Base-by-base conservation (phyloP, 257 asterid species). In the Solanum pinnatisectum region DNA sequence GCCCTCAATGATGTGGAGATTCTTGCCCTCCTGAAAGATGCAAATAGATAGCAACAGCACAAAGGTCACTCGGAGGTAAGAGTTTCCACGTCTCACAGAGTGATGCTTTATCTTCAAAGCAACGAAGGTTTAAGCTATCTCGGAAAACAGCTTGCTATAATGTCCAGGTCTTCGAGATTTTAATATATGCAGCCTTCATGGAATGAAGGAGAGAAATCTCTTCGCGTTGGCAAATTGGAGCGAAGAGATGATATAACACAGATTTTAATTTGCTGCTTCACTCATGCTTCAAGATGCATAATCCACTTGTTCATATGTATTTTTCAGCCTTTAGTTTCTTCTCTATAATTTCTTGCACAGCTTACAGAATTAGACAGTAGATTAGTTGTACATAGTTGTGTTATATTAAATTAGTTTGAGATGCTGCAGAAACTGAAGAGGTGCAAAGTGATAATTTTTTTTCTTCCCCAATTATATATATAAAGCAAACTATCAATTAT, bases 1-100 rank as follows among this genome's bases (percentile, higher is more conserved):
- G 88, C 89, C 63, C 91, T 92, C 9, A 91, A 91, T 81, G 98
- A 96, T 74, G 92, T 91, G 4, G 98, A 95, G 93, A 94, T 96
- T 86, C 92, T 93, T 60, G 93, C 96, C 85, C 94, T 94, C 87
- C 89, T 95, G 90, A 97, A 94, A 93, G 88, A 82, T 77, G 89
- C 92, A 88, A 89, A 86, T 56, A 92, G 97, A 94, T 93, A 94
- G 94, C 90, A 84, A 39, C 86, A 40, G 84, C 81, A 25, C 56
- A 86, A 37, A 67, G 85, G 39, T 30, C 71, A 85, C 32, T 46
- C 44, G 37, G 42, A 78, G 65, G 8, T 4, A 15, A 56, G 65
- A 82, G 30, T 82, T 49, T 49, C 70, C 85, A 30, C 6, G 32
- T 49, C 70, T 27, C 85, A 1, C 6, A 3, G 35, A 63, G 67